These are phyloP conservation scores for Vinca major DNA, from an alignment of 305 asterid species.

Conservation along the genomic window DNA sequence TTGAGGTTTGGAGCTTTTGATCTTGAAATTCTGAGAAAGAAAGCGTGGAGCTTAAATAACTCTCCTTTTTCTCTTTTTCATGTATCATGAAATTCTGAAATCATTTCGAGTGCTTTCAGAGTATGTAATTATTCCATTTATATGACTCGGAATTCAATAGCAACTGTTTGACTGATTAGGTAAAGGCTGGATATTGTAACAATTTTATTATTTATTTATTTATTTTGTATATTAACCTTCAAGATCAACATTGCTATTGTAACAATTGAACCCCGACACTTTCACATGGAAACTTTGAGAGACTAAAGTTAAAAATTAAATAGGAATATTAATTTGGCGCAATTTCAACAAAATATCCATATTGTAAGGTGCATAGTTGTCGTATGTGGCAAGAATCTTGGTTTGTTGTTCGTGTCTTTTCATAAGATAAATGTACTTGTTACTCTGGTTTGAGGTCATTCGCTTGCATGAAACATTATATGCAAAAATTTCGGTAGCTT, in stretches of 20 bases:
- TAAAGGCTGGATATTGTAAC: not conserved
- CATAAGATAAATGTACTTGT: not conserved
- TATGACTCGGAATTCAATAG: not conserved
- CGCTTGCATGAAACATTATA: not conserved
- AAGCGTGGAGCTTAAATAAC: too few relatives aligned
- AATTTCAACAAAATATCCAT: not conserved
- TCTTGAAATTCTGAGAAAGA: not conserved
- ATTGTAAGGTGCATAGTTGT: not conserved
- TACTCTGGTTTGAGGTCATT: conserved; percentile 1
- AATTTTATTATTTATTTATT: not conserved
- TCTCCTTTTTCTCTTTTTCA: too few relatives aligned
- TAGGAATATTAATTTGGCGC: not conserved
- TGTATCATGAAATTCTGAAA: not conserved
- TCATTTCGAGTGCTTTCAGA: not conserved
- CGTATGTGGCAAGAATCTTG: not conserved
- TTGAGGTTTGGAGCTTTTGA: conserved; percentile 45
- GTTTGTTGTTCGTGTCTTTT: not conserved
- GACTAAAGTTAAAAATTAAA: not conserved
- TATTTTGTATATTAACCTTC: too few relatives aligned
- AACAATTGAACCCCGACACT: not conserved
- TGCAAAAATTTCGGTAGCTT: not conserved
- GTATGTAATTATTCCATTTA: not conserved
- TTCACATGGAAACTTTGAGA: not conserved
- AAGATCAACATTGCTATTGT: too few relatives aligned
- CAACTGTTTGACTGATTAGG: not conserved